Conservation (phyloP, 1,284 basidiomycete genomes). For the Ustilago hordei region DNA sequence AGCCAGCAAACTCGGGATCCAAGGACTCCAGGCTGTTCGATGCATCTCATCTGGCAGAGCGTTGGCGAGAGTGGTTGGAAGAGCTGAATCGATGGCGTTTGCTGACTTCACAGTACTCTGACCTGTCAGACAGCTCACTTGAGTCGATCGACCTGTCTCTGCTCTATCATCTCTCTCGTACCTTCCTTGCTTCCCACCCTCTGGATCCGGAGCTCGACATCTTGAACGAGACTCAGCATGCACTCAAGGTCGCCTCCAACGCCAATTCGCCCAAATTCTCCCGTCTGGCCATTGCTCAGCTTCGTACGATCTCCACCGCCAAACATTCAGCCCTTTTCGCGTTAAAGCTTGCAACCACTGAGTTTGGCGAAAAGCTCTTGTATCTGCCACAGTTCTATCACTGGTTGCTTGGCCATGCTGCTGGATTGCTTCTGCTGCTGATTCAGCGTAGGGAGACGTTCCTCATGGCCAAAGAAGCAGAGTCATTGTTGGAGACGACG, state of each 20-base stretch:
- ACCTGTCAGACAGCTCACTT: constrained; percentile 41
- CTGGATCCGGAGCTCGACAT: constrained; percentile 47
- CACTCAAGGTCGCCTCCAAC: constrained; percentile 34
- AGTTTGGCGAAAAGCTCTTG: constrained; percentile 56
- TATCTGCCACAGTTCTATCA: constrained; percentile 61
- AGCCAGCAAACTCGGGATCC: not conserved
- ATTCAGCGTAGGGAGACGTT: constrained; percentile 44
- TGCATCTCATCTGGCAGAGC: constrained; percentile 38
- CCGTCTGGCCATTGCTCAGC: constrained; percentile 43
- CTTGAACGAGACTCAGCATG: constrained; percentile 46
- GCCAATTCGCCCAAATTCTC: constrained; percentile 35
- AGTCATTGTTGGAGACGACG: constrained; percentile 35
- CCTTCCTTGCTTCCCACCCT: constrained; percentile 49
- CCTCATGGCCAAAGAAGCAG: constrained; percentile 54
- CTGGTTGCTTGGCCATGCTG: constrained; percentile 58
- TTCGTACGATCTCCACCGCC: constrained; percentile 53
- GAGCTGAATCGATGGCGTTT: constrained; percentile 53
- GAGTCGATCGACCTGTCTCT: constrained; percentile 46
- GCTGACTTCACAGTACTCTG: constrained; percentile 47
- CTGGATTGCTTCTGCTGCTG: constrained; percentile 53
- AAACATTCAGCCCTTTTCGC: constrained; percentile 55
- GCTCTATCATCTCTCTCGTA: constrained; percentile 52
- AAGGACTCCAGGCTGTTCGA: constrained; percentile 16
- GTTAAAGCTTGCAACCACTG: constrained; percentile 48
- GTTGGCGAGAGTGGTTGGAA: constrained; percentile 52